phyloP scores from a whole-genome alignment of 108 stramenopile species.

The Cyclotella baltica region DNA sequence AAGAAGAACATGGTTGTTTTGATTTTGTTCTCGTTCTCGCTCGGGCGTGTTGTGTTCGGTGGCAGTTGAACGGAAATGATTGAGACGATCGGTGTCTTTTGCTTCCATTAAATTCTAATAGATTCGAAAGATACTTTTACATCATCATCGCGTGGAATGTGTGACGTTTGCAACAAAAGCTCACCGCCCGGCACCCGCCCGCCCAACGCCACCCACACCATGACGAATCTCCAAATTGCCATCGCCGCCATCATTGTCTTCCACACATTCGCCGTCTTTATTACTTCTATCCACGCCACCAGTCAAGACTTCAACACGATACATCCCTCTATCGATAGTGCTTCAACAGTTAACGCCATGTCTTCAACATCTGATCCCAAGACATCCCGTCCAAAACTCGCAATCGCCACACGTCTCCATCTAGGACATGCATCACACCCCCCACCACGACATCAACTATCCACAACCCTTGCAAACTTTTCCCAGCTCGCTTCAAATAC shows the following conservation, averaged over 20 bases:
- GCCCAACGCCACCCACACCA: no score
- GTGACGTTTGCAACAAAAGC: no score
- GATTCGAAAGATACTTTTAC: no score
- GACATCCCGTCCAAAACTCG: slow-evolving; percentile 30
- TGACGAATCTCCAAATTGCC: background rate
- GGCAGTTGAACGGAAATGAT: background rate
- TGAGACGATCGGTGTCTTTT: no score
- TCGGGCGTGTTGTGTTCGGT: no score
- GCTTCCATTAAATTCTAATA: no score
- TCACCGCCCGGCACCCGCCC: no score
- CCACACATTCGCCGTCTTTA: background rate
- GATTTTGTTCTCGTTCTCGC: background rate
- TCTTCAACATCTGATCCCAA: no score
- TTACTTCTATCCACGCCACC: background rate
- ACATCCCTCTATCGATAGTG: no score
- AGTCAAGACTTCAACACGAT: background rate
- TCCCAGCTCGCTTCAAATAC: slow-evolving; percentile 20
- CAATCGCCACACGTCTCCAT: slow-evolving; percentile 83
- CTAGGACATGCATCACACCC: slow-evolving; percentile 70
- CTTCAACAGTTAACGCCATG: no score
- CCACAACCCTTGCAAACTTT: slow-evolving; percentile 44
- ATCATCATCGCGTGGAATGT: no score
- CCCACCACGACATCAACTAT: slow-evolving; percentile 29
- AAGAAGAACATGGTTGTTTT: slow-evolving; percentile 4
- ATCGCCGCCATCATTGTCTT: background rate